Percentiles rank a stretch among this genome's conserved stretches.
These are phyloP conservation scores for Phylloporus arenicola DNA, from an alignment of 768 basidiomycete genomes.

Conservation along the genomic window DNA sequence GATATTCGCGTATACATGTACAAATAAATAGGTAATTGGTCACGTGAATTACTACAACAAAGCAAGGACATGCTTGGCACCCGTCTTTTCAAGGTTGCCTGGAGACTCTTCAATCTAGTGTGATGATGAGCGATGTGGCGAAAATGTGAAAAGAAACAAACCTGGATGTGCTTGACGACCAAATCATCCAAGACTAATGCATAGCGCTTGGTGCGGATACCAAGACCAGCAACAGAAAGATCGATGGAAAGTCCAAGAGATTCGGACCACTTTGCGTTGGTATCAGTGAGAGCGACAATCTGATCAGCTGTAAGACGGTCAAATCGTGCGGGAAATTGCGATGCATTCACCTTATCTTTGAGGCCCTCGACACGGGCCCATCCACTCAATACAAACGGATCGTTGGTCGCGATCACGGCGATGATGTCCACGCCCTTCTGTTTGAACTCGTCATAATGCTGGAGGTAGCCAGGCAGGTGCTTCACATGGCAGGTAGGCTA, in stretches of 20 bases:
- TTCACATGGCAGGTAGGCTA: conserved; percentile 39
- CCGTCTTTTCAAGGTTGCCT: conserved; percentile 3
- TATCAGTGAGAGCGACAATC: conserved; percentile 59
- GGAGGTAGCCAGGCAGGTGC: conserved; percentile 44
- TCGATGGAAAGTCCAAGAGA: conserved; percentile 52
- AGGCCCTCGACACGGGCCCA: conserved; percentile 55
- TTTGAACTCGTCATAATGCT: conserved; percentile 43
- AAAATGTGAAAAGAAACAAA: conserved; percentile 24
- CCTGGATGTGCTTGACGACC: conserved; percentile 61
- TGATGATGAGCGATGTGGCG: neutral
- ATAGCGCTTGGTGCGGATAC: conserved; percentile 56
- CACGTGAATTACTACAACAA: conserved; percentile 15
- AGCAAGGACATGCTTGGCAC: conserved; percentile 13
- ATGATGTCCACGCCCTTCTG: conserved; percentile 49
- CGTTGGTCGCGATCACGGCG: conserved; percentile 55
- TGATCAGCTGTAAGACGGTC: conserved; percentile 19
- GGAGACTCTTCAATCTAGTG: conserved; percentile 12
- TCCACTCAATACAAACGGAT: conserved; percentile 56
- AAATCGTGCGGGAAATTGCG: conserved; percentile 20
- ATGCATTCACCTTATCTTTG: conserved; percentile 56
- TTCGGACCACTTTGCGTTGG: conserved; percentile 50
- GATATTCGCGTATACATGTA: conserved; percentile 26
- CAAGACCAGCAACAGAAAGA: conserved; percentile 44
- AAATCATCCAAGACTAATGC: conserved; percentile 66
- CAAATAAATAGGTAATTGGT: conserved; percentile 20